Evolutionary conservation across 2,329 filamentous ascomycete genomes (phyloP), one percentile per base, ranked within the genome.

Genomic region (Aureobasidium sp.): DNA sequence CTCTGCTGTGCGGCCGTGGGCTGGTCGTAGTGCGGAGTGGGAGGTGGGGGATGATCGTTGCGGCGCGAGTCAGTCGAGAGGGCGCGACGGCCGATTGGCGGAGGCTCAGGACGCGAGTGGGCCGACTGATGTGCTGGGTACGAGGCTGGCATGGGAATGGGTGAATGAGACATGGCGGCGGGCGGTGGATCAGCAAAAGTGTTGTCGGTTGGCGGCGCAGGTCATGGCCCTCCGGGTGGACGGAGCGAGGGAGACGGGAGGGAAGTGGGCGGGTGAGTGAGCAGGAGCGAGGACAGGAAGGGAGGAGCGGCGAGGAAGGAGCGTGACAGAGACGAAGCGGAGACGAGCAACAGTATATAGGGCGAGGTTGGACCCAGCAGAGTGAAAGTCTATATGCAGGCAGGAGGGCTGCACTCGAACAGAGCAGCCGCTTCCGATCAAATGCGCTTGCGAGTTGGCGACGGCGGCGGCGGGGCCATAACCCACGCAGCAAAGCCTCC

Each of bases 351-450:
- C 22, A 44, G 39, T 33, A 54, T 54, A 54, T 54, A 40, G 50
- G 50, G 14, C 50, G 35, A n/a, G 35, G 31, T 33, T 5, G 40
- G 22, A 57, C 53, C 37, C 39, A 57, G 53, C 53, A 57, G 40
- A 45, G 53, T 35, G 53, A 40, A 44, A 57, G 53, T 57, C 39
- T 54, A 54, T 54, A 54, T 54, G 50, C 50, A 54, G 37, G 50
- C 37, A 54, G 37, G 49, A 52, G 48, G 31, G 48, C 48, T 52
- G 48, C 48, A 37, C 48, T 52, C 48, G 48, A 54, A 54, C 50
- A 54, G 50, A 54, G 50, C 50, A 54, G 50, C 50, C 50, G 50
- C 50, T 42, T 54, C 50, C 8, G 50, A 54, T 54, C 50, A 42
- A 54, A 29, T 54, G 35, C 22, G 33, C 35, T 40, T 54, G 50